Conservation (phyloP, 495 filamentous ascomycete species). For the Penicillium pancosmium region DNA sequence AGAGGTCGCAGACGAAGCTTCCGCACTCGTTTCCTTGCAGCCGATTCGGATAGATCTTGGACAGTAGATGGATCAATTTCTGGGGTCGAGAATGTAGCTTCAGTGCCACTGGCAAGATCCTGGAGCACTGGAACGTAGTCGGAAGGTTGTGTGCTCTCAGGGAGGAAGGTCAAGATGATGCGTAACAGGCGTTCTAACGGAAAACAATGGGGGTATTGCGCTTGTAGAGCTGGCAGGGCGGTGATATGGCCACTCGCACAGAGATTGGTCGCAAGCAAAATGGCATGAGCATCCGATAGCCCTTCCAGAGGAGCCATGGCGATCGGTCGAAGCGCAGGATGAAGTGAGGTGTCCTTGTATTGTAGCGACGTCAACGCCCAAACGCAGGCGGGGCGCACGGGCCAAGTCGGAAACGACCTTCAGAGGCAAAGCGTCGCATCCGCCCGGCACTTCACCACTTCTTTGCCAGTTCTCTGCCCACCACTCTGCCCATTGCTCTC, state of each 20-base stretch:
- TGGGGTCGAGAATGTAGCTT: constrained; percentile 27
- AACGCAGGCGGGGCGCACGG: constrained; percentile 40
- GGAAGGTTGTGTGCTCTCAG: constrained; percentile 70
- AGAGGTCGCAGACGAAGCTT: constrained; percentile 71
- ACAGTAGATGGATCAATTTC: constrained; percentile 62
- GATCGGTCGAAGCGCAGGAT: constrained; percentile 13
- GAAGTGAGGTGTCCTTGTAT: constrained; percentile 26
- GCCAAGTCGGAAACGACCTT: constrained; percentile 39
- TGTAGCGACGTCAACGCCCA: constrained; percentile 26
- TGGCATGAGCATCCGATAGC: constrained; percentile 50
- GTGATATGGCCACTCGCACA: constrained; percentile 60
- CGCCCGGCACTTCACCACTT: constrained; percentile 32
- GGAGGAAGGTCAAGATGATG: constrained; percentile 82
- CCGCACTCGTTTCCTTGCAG: constrained; percentile 69
- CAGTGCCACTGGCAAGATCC: constrained; percentile 50
- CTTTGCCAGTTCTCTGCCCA: constrained; percentile 27
- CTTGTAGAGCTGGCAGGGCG: constrained; percentile 62
- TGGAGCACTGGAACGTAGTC: constrained; percentile 64
- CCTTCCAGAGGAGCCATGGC: constrained; percentile 46
- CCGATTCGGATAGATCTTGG: constrained; percentile 61
- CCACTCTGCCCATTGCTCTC: constrained; percentile 29
- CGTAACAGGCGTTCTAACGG: constrained; percentile 70
- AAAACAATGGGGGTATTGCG: constrained; percentile 59
- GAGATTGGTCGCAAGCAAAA: constrained; percentile 50
- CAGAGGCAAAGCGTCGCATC: constrained; percentile 42